phyloP scores from a whole-genome alignment of 2,329 filamentous ascomycete species.

The Rhexocercosporidium sp. region DNA sequence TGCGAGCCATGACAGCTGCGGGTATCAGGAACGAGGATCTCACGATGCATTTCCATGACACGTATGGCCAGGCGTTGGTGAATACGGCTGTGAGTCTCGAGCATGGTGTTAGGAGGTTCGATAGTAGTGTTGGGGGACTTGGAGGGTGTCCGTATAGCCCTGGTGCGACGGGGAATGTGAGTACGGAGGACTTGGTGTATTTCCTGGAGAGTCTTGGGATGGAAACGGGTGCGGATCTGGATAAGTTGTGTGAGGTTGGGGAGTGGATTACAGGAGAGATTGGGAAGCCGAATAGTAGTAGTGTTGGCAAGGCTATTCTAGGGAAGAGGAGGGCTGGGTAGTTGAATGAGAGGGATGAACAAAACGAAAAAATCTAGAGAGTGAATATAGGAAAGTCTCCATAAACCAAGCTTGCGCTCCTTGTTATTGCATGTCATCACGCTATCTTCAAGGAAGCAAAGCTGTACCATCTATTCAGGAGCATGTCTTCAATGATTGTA shows the following conservation, averaged over 20 bases:
- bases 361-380: not conserved
- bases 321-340: conserved; percentile 15
- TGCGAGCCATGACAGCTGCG: conserved; percentile 68
- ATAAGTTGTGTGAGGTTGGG: conserved; percentile 70
- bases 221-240: conserved; percentile 73
- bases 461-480: too few relatives aligned
- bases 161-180: conserved; percentile 85
- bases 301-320: conserved; percentile 55
- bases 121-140: conserved; percentile 78
- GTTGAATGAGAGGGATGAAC: not conserved
- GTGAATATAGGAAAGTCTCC: too few relatives aligned
- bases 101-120: conserved; percentile 79
- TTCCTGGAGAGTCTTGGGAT: conserved; percentile 76
- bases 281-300: conserved; percentile 66
- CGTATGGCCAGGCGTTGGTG: conserved; percentile 83
- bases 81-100: conserved; percentile 80
- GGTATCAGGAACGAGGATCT: conserved; percentile 73
- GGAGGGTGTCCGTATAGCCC: conserved; percentile 87
- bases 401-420: too few relatives aligned
- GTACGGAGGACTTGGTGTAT: conserved; percentile 84
- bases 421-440: too few relatives aligned
- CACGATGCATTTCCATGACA: conserved; percentile 88
- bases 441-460: too few relatives aligned
- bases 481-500: too few relatives aligned
- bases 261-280: conserved; percentile 72